phyloP scores from a whole-genome alignment of 2,329 filamentous ascomycete species.

The Clonostachys chloroleuca region DNA sequence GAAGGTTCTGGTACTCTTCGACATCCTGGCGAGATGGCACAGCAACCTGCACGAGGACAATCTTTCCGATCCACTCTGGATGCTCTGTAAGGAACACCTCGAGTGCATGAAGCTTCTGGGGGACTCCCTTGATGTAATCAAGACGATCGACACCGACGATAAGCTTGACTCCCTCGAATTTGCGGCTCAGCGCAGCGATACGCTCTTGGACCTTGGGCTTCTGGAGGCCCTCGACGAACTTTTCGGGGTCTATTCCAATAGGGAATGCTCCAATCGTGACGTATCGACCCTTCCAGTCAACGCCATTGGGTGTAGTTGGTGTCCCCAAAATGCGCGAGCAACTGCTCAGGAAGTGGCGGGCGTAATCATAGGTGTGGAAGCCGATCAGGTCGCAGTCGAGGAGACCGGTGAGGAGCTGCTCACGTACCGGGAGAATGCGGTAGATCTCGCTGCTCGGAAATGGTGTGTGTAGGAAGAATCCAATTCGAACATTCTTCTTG shows the following conservation, averaged over 20 bases:
- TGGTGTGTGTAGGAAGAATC: constrained; percentile 96
- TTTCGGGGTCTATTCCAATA: constrained; percentile 96
- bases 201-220: constrained; percentile 83
- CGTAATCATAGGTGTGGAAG: constrained; percentile 98
- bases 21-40: constrained; percentile 94
- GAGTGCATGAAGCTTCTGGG: constrained; percentile 92
- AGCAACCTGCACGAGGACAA: constrained; percentile 92
- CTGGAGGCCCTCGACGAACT: constrained; percentile 85
- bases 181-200: constrained; percentile 78
- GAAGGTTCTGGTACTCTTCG: constrained; percentile 95
- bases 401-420: constrained; percentile 81
- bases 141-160: constrained; percentile 92
- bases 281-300: constrained; percentile 84
- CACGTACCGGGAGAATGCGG: constrained; percentile 87
- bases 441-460: constrained; percentile 98
- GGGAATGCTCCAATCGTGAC: constrained; percentile 94
- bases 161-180: constrained; percentile 93
- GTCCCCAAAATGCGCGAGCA: constrained; percentile 87
- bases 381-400: constrained; percentile 93
- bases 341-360: constrained; percentile 93
- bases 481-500: constrained; percentile 93
- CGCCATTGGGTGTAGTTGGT: constrained; percentile 84
- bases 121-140: constrained; percentile 98
- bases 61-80: constrained; percentile 96
- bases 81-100: constrained; percentile 97